Evolutionary conservation across 1,139 yeast species (phyloP), one percentile per base, ranked within the genome.

Genomic region (Kodamaea suecica): DNA sequence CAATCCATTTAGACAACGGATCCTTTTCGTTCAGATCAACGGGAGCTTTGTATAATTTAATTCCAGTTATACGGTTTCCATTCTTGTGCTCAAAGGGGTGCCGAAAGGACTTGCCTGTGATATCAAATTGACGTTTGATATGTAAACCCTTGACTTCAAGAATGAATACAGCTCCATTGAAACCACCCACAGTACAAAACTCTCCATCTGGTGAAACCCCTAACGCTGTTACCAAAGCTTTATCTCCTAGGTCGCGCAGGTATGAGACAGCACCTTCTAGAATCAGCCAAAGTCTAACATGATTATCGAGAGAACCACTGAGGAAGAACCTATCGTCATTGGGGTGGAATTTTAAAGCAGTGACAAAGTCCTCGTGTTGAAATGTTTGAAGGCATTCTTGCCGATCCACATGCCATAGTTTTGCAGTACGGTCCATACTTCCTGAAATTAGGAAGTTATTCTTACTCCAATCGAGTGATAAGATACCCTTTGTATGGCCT

Each of bases 401-500:
- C 32, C 90, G 66, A 30, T 84, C 86, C 9, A 83, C 73, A 55
- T 90, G 95, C 97, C 97, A 90, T 31, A 90, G 61, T 41, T 77
- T 74, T 1, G 80, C 95, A 0, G 95, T 82, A 45, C 78, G 76
- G 59, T 90, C 97, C 84, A 85, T 85, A 5, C 95, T 83, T 3
- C 95, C 83, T 1, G 95, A 73, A 1, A 88, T 55, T 21, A 90
- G 57, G 45, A 90, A 90, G 51, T 82, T 83, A 59, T 88, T 88
- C 47, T 83, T 84, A 38, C 95, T 83, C 97, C 97, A 90, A 49
- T 86, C 86, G 28, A 90, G 54, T 8, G 85, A 78, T 23, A 87
- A 59, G 17, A 90, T 71, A 42, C 86, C 84, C 32, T 76, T 75
- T 1, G 74, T 60, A 56, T 90, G 97, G 17, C 87, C 95, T 31